Percentiles rank a stretch among this genome's conserved stretches.
phyloP scores from a whole-genome alignment of 2,329 filamentous ascomycete species.

The Pezicula neosporulosa region DNA sequence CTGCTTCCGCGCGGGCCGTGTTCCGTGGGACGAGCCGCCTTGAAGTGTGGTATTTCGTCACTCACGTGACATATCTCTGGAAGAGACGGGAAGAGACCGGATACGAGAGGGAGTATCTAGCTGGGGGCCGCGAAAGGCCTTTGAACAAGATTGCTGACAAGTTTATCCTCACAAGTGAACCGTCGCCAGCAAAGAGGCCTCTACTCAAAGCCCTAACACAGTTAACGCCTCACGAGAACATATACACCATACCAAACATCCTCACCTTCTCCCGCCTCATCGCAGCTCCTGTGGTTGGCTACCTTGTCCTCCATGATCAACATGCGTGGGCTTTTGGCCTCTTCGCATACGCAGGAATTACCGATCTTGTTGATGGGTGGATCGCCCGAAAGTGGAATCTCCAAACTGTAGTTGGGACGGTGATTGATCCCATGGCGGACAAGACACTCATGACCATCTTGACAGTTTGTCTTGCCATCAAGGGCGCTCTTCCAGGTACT shows the following conservation, averaged over 20 bases:
- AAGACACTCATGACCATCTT: constrained; percentile 94
- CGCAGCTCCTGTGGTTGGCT: constrained; percentile 81
- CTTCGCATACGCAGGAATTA: constrained; percentile 90
- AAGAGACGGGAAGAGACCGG: too few relatives aligned
- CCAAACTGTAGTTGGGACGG: constrained; percentile 89
- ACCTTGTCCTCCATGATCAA: constrained; percentile 80
- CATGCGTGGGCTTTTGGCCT: constrained; percentile 76
- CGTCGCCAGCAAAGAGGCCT: constrained; percentile 12
- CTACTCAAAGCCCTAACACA: constrained; percentile 23
- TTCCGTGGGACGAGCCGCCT: not conserved
- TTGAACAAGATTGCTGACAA: too few relatives aligned
- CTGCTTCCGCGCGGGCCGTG: not conserved
- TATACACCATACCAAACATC: constrained; percentile 94
- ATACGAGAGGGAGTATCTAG: too few relatives aligned
- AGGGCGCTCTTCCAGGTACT: constrained; percentile 76
- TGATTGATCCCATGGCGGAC: constrained; percentile 96
- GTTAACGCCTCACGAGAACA: constrained; percentile 69
- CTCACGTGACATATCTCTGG: too few relatives aligned
- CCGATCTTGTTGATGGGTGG: constrained; percentile 90
- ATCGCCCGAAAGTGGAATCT: constrained; percentile 85
- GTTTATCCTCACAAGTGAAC: not conserved
- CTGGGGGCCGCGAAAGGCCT: too few relatives aligned
- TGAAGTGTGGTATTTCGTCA: not conserved
- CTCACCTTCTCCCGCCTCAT: constrained; percentile 83
- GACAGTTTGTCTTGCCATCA: constrained; percentile 78